phyloP scores from a whole-genome alignment of 2,329 filamentous ascomycete genomes.

The Stagonosporopsis cucurbitacearum region DNA sequence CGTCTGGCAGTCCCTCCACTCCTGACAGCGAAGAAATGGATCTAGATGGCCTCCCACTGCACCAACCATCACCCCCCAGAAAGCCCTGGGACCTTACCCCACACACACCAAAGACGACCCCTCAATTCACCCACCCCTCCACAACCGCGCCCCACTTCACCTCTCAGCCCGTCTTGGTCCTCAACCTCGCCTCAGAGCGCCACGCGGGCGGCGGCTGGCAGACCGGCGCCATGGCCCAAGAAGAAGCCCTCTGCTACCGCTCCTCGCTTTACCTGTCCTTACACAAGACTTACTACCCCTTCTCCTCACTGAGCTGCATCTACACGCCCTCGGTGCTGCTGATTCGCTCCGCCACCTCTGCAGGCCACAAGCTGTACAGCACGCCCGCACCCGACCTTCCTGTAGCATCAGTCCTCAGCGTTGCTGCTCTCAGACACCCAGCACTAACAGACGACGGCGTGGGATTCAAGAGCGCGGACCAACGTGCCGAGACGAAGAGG shows the following conservation, averaged over 20 bases:
- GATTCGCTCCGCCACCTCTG: constrained; percentile 59
- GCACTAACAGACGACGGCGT: constrained; percentile 21
- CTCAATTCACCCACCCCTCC: neutral
- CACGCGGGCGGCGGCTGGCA: constrained; percentile 69
- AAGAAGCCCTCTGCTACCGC: constrained; percentile 72
- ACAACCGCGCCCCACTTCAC: neutral
- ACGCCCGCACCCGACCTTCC: constrained; percentile 50
- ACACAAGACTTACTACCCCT: constrained; percentile 60
- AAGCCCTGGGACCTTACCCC: constrained; percentile 9
- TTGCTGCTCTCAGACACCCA: constrained; percentile 63
- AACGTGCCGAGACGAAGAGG: constrained; percentile 63
- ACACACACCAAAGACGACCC: neutral
- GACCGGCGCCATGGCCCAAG: constrained; percentile 68
- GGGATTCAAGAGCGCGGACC: constrained; percentile 35
- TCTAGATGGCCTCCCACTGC: constrained; percentile 7
- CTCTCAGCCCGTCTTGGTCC: constrained; percentile 59
- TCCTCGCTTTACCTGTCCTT: constrained; percentile 61
- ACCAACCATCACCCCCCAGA: neutral
- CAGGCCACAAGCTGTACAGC: constrained; percentile 54
- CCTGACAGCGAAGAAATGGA: constrained; percentile 4
- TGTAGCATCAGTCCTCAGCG: constrained; percentile 65
- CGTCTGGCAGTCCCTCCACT: neutral
- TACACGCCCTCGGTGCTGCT: constrained; percentile 68
- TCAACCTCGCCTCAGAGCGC: constrained; percentile 70
- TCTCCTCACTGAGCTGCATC: constrained; percentile 58